These are phyloP conservation scores for Fusarium sp. DNA, from an alignment of 2,329 filamentous ascomycete species.

Conservation along the genomic window DNA sequence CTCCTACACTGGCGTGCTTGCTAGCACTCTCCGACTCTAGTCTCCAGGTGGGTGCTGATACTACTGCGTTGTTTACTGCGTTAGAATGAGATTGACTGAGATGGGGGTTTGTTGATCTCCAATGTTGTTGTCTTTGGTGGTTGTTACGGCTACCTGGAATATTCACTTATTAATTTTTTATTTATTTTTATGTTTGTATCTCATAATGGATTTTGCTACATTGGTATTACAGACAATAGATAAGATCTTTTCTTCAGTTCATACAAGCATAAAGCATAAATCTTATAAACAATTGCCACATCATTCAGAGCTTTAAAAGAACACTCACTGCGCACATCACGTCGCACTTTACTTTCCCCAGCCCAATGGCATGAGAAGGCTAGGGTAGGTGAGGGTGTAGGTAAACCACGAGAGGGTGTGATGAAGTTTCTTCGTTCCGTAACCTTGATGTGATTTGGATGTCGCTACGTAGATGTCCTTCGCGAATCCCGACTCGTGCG, in stretches of 20 bases:
- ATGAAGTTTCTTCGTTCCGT: conserved; percentile 30
- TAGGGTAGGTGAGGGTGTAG: conserved; percentile 38
- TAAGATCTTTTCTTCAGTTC: background rate
- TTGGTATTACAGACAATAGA: conserved; percentile 1
- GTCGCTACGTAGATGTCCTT: conserved; percentile 18
- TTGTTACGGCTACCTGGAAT: conserved; percentile 35
- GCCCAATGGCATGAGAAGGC: conserved; percentile 22
- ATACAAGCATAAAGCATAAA: background rate
- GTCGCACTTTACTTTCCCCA: conserved; percentile 25
- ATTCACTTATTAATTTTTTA: background rate
- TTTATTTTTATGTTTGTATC: background rate
- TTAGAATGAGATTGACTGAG: conserved; percentile 31
- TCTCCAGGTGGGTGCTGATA: conserved; percentile 28
- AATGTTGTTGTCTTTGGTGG: conserved; percentile 29
- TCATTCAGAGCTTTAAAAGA: conserved; percentile 13
- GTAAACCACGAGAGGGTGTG: conserved; percentile 35
- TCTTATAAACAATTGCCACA: conserved; percentile 1
- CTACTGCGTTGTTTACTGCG: conserved; percentile 39
- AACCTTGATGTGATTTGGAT: conserved; percentile 19
- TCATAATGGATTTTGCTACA: background rate
- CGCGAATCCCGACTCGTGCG: conserved; percentile 37
- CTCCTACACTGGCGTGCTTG: conserved; percentile 42
- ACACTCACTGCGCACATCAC: conserved; percentile 15
- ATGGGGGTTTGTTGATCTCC: conserved; percentile 39
- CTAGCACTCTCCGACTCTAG: conserved; percentile 35